Percentiles rank a stretch among this genome's conserved stretches.
These are phyloP conservation scores for Cruciata laevipes DNA, from an alignment of 257 asterid genomes.

Conservation along the genomic window DNA sequence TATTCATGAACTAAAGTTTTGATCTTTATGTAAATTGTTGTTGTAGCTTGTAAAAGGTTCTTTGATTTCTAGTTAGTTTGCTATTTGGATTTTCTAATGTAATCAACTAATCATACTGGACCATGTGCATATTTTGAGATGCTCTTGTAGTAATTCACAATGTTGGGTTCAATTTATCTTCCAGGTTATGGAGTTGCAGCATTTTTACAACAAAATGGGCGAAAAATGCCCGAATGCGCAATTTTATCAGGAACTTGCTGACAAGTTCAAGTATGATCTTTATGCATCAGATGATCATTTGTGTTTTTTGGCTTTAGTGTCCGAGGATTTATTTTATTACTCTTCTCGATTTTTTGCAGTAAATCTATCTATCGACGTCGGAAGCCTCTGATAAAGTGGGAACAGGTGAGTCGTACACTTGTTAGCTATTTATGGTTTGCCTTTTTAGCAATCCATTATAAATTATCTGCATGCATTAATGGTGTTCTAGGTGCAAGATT, in stretches of 20 bases:
- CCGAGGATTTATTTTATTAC: background rate
- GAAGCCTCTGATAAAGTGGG: conserved; percentile 44
- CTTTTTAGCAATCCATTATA: background rate
- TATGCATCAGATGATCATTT: background rate
- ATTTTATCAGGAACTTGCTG: conserved; percentile 54
- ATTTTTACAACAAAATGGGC: conserved; percentile 34
- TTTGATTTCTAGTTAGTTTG: background rate
- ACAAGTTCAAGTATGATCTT: conserved; percentile 57
- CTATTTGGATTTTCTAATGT: no score
- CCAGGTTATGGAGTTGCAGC: conserved; percentile 59
- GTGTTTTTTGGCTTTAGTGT: background rate
- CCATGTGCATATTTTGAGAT: background rate
- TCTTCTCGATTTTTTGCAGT: conserved; percentile 30
- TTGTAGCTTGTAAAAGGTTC: background rate
- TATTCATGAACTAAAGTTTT: background rate
- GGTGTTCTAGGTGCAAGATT: conserved; percentile 49
- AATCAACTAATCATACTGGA: background rate
- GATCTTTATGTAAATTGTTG: background rate
- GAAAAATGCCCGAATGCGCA: conserved; percentile 29
- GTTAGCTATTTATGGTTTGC: background rate
- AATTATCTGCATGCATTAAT: background rate
- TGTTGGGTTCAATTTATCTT: conserved; percentile 5
- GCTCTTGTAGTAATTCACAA: background rate
- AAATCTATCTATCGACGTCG: conserved; percentile 45
- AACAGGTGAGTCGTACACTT: conserved; percentile 43